Base-by-base conservation (phyloP, 2,329 filamentous ascomycete species). In the Geosmithia flava region DNA sequence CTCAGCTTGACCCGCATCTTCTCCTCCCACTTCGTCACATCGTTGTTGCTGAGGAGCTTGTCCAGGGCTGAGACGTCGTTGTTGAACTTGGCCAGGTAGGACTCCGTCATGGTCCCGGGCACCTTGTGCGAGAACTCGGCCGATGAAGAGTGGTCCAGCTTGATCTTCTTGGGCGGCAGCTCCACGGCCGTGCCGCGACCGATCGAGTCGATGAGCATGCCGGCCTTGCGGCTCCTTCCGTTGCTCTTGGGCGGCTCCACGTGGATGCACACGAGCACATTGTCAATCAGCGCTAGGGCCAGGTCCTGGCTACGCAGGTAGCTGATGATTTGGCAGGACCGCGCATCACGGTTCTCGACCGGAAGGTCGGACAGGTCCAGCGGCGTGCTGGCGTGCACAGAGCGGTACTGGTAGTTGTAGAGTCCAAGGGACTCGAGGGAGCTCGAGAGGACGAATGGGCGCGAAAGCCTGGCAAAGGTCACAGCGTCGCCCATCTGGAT, bases 181-280 rank as follows among this genome's bases (percentile, higher is more conserved):
- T 68, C 66, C 3, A 66, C 56, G 11, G 64, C 62, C 1, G 69
- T 66, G 2, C 83, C 84, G 51, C 81, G 81, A 2, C 84, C 83
- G 48, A 90, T 78, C 0, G 85, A 84, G 58, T 90, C 84, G 33
- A 86, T 83, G 23, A 90, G 66, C 7, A 86, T 68, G 8, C 83
- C 81, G 47, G 78, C 74, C 40, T 74, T 74, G 39, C 75, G 69
- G 62, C 77, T 75, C 52, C 70, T 75, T 50, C 70, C 69, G n/a
- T 75, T 69, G 44, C 65, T 67, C 55, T 72, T 73, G 1, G 78
- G 79, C 2, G 75, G 74, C 56, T 83, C 78, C n/a, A 84, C 66
- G 56, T 88, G 84, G 47, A 89, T 71, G 1, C 79, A 83, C 16
- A 87, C 68, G 30, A 91, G 66, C 43, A 78, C 72, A 42, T 76